Evolutionary conservation across 768 basidiomycete genomes (phyloP).

Genomic region (Boletus huronensis): DNA sequence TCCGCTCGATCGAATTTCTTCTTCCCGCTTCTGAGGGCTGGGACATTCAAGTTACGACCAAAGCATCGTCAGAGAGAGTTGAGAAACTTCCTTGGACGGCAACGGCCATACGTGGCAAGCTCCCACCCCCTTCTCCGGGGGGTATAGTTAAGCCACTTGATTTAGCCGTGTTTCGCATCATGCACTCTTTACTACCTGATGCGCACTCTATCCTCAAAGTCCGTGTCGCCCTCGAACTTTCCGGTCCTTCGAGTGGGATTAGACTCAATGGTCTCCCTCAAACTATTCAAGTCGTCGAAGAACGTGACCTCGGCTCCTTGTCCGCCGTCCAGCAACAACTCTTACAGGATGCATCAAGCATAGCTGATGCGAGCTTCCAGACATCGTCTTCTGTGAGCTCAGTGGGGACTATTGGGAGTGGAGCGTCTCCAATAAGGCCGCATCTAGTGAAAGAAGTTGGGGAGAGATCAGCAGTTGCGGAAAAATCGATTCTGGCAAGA

Average conservation of each 20-base stretch:
- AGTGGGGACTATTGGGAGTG: slow-evolving; percentile 43
- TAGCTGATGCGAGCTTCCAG: slow-evolving; percentile 61
- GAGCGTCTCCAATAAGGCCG: slow-evolving; percentile 23
- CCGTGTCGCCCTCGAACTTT: slow-evolving; percentile 73
- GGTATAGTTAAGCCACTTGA: slow-evolving; percentile 41
- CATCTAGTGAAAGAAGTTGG: slow-evolving; percentile 38
- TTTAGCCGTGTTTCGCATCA: slow-evolving; percentile 58
- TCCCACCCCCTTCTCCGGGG: slow-evolving; percentile 30
- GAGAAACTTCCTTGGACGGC: slow-evolving; percentile 73
- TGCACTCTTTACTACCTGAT: slow-evolving; percentile 67
- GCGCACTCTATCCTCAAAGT: slow-evolving; percentile 81
- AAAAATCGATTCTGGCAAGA: slow-evolving; percentile 81
- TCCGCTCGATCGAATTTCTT: slow-evolving; percentile 77
- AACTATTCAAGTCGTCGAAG: slow-evolving; percentile 59
- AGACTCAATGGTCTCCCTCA: slow-evolving; percentile 85
- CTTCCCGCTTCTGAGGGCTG: slow-evolving; percentile 76
- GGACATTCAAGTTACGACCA: slow-evolving; percentile 79
- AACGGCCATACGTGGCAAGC: slow-evolving; percentile 47
- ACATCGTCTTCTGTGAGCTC: slow-evolving; percentile 61
- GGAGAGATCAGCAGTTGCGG: slow-evolving; percentile 55
- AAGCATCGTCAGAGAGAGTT: slow-evolving; percentile 68
- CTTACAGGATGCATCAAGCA: slow-evolving; percentile 70
- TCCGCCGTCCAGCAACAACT: slow-evolving; percentile 39
- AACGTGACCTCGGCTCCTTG: slow-evolving; percentile 61
- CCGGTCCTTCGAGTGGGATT: slow-evolving; percentile 70